Evolutionary conservation across 176 grass and related monocot genomes (phyloP).

Genomic region (Poa annua): DNA sequence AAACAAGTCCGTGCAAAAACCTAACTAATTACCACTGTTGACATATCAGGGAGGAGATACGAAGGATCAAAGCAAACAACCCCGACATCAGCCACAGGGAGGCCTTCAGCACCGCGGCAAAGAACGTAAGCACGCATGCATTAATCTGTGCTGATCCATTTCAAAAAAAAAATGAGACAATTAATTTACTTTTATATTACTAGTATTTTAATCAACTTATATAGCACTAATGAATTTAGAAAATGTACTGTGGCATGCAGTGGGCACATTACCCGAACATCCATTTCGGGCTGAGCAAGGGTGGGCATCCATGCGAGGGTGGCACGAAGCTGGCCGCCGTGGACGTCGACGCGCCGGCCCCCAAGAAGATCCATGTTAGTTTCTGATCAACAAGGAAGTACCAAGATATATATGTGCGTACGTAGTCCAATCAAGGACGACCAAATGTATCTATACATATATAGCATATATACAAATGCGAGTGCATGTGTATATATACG

Average conservation of each 20-base stretch:
- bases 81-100: constrained; percentile 94
- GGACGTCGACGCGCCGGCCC: constrained; percentile 40
- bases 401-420: background rate
- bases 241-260: constrained; percentile 37
- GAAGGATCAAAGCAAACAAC: constrained; percentile 91
- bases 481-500: background rate
- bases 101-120: constrained; percentile 95
- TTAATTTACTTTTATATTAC: no score
- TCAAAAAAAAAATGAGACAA: no score
- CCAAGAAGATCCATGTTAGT: constrained; percentile 63
- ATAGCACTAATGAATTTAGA: no score
- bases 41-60: constrained; percentile 71
- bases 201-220: no score
- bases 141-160: background rate
- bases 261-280: constrained; percentile 97
- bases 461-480: background rate
- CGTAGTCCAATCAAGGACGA: background rate
- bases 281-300: constrained; percentile 55
- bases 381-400: constrained; percentile 52
- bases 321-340: constrained; percentile 53
- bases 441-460: background rate
- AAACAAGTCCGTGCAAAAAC: no score
- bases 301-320: constrained; percentile 23
- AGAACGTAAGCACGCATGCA: constrained; percentile 68
- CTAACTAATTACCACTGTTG: background rate